Conservation (phyloP, 2,329 filamentous ascomycete species). For the Hypomyces perniciosus region DNA sequence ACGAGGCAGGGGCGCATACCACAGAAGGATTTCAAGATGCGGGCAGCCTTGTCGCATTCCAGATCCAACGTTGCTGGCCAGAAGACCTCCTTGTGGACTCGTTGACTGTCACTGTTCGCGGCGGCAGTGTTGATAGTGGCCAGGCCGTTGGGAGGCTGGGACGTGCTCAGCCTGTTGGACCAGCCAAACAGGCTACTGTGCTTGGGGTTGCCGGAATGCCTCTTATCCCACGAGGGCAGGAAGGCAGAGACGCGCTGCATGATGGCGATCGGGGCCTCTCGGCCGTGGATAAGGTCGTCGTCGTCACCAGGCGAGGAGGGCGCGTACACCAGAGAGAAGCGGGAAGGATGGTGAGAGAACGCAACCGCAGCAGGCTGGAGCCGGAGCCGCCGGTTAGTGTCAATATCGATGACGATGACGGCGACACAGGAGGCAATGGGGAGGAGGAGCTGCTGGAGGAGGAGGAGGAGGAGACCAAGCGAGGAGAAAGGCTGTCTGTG, state of each 20-base stretch:
- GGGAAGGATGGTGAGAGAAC: neutral
- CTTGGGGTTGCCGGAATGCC: slow-evolving; percentile 29
- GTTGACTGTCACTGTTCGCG: slow-evolving; percentile 25
- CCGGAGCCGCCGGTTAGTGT: too few relatives aligned
- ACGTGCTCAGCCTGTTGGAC: slow-evolving; percentile 43
- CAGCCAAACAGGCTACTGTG: slow-evolving; percentile 36
- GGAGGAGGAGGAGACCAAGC: neutral
- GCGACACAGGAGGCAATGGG: neutral
- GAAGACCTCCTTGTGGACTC: slow-evolving; percentile 57
- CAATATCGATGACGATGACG: too few relatives aligned
- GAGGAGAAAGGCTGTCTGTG: neutral
- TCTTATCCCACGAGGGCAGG: slow-evolving; percentile 41
- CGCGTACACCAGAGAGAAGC: slow-evolving; percentile 10
- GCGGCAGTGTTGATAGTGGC: slow-evolving; percentile 30
- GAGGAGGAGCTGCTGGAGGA: neutral
- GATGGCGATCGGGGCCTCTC: slow-evolving; percentile 28
- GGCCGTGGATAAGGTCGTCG: slow-evolving; percentile 24
- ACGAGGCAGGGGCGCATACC: slow-evolving; percentile 40
- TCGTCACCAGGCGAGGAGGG: slow-evolving; percentile 26
- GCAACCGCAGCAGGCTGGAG: too few relatives aligned
- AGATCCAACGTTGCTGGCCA: slow-evolving; percentile 82
- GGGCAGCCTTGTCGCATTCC: slow-evolving; percentile 85
- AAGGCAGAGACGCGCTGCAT: slow-evolving; percentile 42
- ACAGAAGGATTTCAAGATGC: slow-evolving; percentile 86
- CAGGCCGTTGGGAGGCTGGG: slow-evolving; percentile 16